Conservation (phyloP, 306 rosid genomes). For the Lablab purpureus region DNA sequence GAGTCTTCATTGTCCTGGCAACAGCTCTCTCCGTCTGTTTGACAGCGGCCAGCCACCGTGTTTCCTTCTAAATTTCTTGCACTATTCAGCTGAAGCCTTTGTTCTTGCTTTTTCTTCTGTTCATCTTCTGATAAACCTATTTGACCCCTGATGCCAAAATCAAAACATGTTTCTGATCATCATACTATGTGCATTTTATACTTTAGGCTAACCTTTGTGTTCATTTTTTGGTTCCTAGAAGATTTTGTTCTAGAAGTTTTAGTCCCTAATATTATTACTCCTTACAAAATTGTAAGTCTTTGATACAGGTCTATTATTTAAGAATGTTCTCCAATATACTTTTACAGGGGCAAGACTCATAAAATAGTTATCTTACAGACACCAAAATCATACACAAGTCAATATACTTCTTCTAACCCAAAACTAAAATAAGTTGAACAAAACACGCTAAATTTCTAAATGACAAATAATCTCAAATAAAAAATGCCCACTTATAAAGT, state of each 20-base stretch:
- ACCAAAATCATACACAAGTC: not conserved
- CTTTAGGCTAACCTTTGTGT: not conserved
- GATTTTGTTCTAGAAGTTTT: not conserved
- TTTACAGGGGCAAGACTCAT: not conserved
- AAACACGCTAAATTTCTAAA: not conserved
- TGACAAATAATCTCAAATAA: not conserved
- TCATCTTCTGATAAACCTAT: constrained; percentile 87
- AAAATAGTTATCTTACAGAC: not conserved
- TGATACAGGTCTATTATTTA: not conserved
- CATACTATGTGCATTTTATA: not conserved
- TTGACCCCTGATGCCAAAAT: constrained; percentile 68
- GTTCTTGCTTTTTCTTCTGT: constrained; percentile 66
- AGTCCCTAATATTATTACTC: not conserved
- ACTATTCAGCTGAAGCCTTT: constrained; percentile 56
- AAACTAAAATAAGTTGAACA: not conserved
- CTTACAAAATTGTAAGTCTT: not conserved
- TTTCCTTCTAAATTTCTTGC: constrained; percentile 48
- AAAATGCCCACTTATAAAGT: not conserved
- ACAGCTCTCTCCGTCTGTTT: constrained; percentile 47
- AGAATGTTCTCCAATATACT: not conserved
- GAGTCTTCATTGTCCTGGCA: constrained; percentile 60
- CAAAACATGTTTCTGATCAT: constrained; percentile 11
- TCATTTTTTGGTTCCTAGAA: not conserved
- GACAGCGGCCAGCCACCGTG: constrained; percentile 16
- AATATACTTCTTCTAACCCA: not conserved